A percentile compares a stretch with the other conserved stretches of the same genome.
Evolutionary conservation across 2,329 filamentous ascomycete species (phyloP).

Genomic region (Conoideocrella luteorostrata): DNA sequence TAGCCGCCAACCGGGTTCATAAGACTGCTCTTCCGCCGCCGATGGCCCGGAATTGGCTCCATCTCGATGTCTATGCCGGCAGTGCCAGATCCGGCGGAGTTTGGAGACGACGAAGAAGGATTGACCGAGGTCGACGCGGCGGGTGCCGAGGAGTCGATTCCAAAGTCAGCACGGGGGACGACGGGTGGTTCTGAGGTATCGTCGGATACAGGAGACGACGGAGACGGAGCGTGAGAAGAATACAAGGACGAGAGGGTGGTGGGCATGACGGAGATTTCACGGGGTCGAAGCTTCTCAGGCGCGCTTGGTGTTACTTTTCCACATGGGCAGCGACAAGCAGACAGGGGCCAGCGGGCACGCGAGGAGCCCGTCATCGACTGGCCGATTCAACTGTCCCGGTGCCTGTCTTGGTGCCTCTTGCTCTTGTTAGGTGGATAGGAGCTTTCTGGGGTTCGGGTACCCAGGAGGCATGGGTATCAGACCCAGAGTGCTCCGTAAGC

Average conservation of each 20-base stretch:
- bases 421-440: not conserved
- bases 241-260: conserved; percentile 2
- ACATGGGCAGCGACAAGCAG: no score
- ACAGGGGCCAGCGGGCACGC: no score
- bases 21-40: conserved; percentile 50
- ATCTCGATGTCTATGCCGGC: conserved; percentile 45
- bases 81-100: conserved; percentile 8
- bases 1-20: conserved; percentile 30
- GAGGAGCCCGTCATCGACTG: no score
- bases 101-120: conserved; percentile 11
- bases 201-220: not conserved
- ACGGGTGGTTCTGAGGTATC: conserved; percentile 2
- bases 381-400: conserved; percentile 1
- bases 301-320: not conserved
- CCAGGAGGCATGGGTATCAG: not conserved
- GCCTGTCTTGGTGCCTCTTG: not conserved
- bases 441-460: conserved; percentile 3
- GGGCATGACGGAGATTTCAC: conserved; percentile 12
- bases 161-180: conserved; percentile 1
- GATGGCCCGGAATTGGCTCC: conserved; percentile 47
- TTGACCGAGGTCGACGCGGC: conserved; percentile 10
- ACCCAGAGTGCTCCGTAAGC: not conserved
- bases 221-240: not conserved
- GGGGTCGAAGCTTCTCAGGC: conserved; percentile 6
- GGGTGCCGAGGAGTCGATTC: conserved; percentile 2